Conservation (phyloP, 345 rosid species). For the Cochlearia excelsa region DNA sequence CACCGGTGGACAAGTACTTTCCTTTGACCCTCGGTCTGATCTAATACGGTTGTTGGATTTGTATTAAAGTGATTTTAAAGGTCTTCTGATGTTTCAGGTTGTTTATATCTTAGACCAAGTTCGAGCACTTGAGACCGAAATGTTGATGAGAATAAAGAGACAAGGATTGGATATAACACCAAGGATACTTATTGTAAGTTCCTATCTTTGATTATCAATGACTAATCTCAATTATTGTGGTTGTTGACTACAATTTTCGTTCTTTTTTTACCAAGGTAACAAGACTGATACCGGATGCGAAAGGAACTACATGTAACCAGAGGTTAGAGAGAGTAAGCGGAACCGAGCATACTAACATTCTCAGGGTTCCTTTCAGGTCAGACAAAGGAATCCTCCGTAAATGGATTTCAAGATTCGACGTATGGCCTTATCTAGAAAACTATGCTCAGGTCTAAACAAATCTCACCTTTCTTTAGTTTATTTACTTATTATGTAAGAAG, state of each 20-base stretch:
- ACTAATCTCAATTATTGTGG: background rate
- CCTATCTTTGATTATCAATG: background rate
- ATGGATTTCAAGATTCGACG: conserved; percentile 98
- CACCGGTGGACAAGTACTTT: conserved; percentile 92
- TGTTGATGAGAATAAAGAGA: conserved; percentile 76
- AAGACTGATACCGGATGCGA: conserved; percentile 87
- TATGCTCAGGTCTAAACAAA: conserved; percentile 64
- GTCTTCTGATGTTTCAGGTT: conserved; percentile 48
- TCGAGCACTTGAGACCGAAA: conserved; percentile 88
- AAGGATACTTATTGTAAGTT: conserved; percentile 77
- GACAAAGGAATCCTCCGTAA: conserved; percentile 81
- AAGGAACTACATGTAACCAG: conserved; percentile 93
- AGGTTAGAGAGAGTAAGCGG: conserved; percentile 91
- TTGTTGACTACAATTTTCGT: conserved; percentile 19
- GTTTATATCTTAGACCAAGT: conserved; percentile 98
- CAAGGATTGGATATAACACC: conserved; percentile 89
- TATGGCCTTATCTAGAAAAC: conserved; percentile 95
- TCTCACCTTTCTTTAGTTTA: background rate
- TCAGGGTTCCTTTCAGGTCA: conserved; percentile 91
- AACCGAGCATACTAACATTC: conserved; percentile 74
- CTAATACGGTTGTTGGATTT: background rate
- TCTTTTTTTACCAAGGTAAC: conserved; percentile 53
- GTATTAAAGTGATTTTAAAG: background rate
- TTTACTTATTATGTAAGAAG: conserved; percentile 1
- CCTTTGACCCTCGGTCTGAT: background rate